These are phyloP conservation scores for Liquidambar formosana DNA, from an alignment of 164 flowering plant species.

Conservation along the genomic window DNA sequence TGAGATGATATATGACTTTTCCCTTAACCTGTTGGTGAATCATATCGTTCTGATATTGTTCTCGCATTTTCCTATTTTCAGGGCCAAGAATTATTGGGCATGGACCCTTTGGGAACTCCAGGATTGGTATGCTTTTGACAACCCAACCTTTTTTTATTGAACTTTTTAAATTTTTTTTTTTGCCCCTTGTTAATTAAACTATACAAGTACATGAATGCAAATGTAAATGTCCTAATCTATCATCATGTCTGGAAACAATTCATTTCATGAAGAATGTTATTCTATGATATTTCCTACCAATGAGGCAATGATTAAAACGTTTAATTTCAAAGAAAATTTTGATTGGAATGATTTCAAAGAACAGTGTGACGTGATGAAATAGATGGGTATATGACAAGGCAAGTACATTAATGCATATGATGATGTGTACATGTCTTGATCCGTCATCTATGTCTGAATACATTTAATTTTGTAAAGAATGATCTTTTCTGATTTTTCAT, in stretches of 20 bases:
- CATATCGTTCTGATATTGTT: not conserved
- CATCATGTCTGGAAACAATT: not conserved
- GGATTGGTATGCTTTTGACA: conserved; percentile 47
- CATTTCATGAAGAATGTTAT: not conserved
- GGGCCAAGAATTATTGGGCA: conserved; percentile 28
- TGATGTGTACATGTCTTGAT: no score
- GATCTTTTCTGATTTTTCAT: no score
- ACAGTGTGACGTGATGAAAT: no score
- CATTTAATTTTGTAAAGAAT: no score
- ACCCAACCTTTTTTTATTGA: not conserved
- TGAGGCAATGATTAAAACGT: no score
- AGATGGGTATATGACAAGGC: no score
- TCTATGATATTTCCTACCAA: no score
- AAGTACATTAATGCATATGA: no score
- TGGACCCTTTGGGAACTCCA: conserved; percentile 46
- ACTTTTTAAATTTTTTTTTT: no score
- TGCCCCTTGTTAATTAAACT: not conserved
- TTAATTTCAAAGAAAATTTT: no score
- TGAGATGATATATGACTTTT: not conserved
- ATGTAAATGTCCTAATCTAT: not conserved
- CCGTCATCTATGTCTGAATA: no score
- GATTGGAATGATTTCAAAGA: not conserved
- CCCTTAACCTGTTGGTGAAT: not conserved
- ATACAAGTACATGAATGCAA: not conserved
- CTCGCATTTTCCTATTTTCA: conserved; percentile 30